These are phyloP conservation scores for Penicillium nordicum DNA, from an alignment of 2,329 filamentous ascomycete species.

Conservation along the genomic window DNA sequence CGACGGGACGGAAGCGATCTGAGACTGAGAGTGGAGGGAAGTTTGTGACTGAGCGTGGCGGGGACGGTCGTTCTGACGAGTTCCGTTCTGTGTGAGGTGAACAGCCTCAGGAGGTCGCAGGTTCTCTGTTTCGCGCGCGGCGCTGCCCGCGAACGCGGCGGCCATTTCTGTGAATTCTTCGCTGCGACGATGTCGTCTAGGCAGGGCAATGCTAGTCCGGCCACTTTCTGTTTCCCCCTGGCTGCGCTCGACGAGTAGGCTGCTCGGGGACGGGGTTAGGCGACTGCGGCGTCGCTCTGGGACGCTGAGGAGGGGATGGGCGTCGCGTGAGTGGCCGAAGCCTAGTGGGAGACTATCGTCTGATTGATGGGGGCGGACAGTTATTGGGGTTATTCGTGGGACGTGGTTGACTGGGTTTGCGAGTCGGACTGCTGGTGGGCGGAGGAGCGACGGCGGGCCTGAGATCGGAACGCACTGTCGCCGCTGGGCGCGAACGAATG, in stretches of 20 bases:
- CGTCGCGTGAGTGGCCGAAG: slow-evolving; percentile 43
- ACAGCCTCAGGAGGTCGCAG: slow-evolving; percentile 31
- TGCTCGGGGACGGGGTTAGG: slow-evolving; percentile 46
- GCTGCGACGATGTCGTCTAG: slow-evolving; percentile 41
- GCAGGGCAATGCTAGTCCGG: slow-evolving; percentile 53
- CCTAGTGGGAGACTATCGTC: slow-evolving; percentile 35
- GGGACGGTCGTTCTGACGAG: slow-evolving; percentile 27
- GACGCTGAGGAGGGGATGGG: slow-evolving; percentile 55
- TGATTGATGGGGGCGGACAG: slow-evolving; percentile 36
- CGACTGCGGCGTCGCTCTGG: slow-evolving; percentile 56
- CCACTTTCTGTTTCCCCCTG: slow-evolving; percentile 45
- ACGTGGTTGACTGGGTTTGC: slow-evolving; percentile 62
- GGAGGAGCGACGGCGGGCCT: slow-evolving; percentile 25
- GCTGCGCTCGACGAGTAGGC: slow-evolving; percentile 49
- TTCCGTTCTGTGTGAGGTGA: slow-evolving; percentile 27
- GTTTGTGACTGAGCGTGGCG: slow-evolving; percentile 41
- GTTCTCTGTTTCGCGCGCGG: slow-evolving; percentile 26
- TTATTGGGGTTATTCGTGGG: slow-evolving; percentile 51
- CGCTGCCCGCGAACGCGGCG: slow-evolving; percentile 26
- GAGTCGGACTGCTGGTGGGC: slow-evolving; percentile 50
- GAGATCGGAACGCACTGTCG: slow-evolving; percentile 25
- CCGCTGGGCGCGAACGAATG: slow-evolving; percentile 20
- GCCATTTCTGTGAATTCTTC: slow-evolving; percentile 26
- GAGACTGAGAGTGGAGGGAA: slow-evolving; percentile 42
- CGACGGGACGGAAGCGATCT: slow-evolving; percentile 39